Conservation (phyloP, 2,329 filamentous ascomycete species). For the Orbilia ellipsospora region DNA sequence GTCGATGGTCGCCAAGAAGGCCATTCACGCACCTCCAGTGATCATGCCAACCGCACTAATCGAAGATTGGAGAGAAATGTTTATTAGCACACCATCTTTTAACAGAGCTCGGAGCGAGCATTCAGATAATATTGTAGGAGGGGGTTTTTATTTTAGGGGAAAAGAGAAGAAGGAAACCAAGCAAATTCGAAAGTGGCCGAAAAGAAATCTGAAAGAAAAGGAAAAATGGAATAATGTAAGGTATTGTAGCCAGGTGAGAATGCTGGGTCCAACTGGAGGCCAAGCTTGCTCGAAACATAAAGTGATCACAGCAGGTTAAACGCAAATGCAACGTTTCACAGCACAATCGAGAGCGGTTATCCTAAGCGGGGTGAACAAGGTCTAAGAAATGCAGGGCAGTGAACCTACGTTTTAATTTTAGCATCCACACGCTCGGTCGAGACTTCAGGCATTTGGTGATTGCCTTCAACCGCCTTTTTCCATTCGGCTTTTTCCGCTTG, state of each 20-base stretch:
- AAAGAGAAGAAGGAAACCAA: no score
- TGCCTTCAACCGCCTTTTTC: slow-evolving; percentile 27
- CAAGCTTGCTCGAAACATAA: not conserved
- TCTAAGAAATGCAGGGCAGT: slow-evolving; percentile 22
- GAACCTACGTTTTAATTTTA: slow-evolving; percentile 32
- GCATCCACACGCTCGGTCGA: slow-evolving; percentile 40
- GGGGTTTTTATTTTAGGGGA: not conserved
- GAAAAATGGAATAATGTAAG: slow-evolving; percentile 3
- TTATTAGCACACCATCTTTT: slow-evolving; percentile 47
- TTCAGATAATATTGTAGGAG: slow-evolving; percentile 8
- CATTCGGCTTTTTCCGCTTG: slow-evolving; percentile 35
- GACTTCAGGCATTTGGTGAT: slow-evolving; percentile 40
- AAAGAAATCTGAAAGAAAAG: not conserved
- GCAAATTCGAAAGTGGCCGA: no score
- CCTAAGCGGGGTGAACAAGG: slow-evolving; percentile 21
- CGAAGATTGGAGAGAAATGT: slow-evolving; percentile 25
- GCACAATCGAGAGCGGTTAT: slow-evolving; percentile 23
- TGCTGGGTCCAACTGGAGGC: not conserved
- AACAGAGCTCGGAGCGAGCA: not conserved
- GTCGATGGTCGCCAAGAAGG: slow-evolving; percentile 10
- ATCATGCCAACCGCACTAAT: slow-evolving; percentile 35
- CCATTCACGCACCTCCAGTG: slow-evolving; percentile 30
- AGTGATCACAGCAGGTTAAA: not conserved
- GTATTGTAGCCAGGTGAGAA: not conserved
- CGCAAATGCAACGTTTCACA: slow-evolving; percentile 27